phyloP scores from a whole-genome alignment of 2,329 filamentous ascomycete species.

The Pseudopyricularia cyperi region DNA sequence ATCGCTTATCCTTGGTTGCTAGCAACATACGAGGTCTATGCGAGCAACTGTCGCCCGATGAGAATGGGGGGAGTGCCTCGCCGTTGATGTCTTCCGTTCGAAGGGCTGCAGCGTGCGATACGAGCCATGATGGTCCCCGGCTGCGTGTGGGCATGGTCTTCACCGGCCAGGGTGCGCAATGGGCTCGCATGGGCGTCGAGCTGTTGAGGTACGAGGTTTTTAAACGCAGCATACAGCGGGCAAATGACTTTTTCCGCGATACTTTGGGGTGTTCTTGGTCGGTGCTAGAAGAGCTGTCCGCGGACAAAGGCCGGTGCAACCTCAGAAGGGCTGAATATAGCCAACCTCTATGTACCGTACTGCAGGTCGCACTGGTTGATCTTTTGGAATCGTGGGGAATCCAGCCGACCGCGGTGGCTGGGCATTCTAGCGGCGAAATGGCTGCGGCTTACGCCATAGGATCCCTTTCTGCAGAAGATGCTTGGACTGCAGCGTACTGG shows the following conservation, averaged over 20 bases:
- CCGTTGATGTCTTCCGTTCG: constrained; percentile 1
- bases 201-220: constrained; percentile 11
- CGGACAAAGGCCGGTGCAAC: constrained; percentile 5
- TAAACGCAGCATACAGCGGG: constrained; percentile 9
- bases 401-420: constrained; percentile 8
- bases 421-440: constrained; percentile 9
- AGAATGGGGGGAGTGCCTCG: not conserved
- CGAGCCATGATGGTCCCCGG: too few relatives aligned
- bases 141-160: constrained; percentile 14
- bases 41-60: not conserved
- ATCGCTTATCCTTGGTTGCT: constrained; percentile 3
- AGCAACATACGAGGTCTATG: not conserved
- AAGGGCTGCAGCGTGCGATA: constrained; percentile 2
- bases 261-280: constrained; percentile 16
- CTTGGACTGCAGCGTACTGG: constrained; percentile 15
- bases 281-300: constrained; percentile 13
- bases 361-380: constrained; percentile 7
- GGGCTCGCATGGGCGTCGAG: constrained; percentile 14
- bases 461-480: constrained; percentile 2
- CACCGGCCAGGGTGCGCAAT: constrained; percentile 17
- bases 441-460: constrained; percentile 7
- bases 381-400: constrained; percentile 3
- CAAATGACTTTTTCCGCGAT: constrained; percentile 6
- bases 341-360: constrained; percentile 6
- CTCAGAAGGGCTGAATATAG: constrained; percentile 15